Evolutionary conservation across 148 eudicot genomes (phyloP).

Genomic region (Heliamphora exappendiculata): DNA sequence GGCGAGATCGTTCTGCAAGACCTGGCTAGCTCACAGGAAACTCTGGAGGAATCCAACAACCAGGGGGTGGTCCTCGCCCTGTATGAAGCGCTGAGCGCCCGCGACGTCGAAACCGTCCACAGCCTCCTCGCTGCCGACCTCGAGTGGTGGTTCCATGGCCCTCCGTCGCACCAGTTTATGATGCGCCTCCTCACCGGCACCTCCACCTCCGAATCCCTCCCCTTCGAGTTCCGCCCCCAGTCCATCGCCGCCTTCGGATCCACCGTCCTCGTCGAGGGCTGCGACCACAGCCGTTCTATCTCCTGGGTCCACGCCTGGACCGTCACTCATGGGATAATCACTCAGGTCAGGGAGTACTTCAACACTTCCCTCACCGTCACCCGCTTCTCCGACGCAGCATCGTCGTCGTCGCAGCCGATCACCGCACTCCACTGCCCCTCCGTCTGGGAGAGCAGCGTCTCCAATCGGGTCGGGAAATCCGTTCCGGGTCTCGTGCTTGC

Average conservation of each 20-base stretch:
- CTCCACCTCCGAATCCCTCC: background rate
- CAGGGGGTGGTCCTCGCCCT: constrained; percentile 41
- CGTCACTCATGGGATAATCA: constrained; percentile 37
- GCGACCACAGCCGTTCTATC: constrained; percentile 40
- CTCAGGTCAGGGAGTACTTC: constrained; percentile 39
- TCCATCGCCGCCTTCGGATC: constrained; percentile 45
- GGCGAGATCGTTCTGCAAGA: constrained; percentile 10
- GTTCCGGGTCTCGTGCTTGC: constrained; percentile 34
- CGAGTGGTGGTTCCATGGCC: constrained; percentile 88
- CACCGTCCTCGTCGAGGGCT: constrained; percentile 52
- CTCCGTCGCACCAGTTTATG: constrained; percentile 63
- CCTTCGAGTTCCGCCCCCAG: constrained; percentile 35
- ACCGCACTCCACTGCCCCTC: constrained; percentile 23
- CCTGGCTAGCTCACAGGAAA: constrained; percentile 37
- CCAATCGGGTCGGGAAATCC: constrained; percentile 23
- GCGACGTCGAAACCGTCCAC: constrained; percentile 48
- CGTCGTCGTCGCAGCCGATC: constrained; percentile 6
- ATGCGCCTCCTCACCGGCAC: constrained; percentile 61
- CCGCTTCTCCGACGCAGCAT: constrained; percentile 14
- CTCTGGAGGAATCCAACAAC: constrained; percentile 23
- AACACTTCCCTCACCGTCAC: constrained; percentile 41
- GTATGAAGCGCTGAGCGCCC: constrained; percentile 48
- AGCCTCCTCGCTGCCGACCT: constrained; percentile 49
- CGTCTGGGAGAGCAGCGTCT: constrained; percentile 29
- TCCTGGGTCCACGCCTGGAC: constrained; percentile 86